Evolutionary conservation across 352 stramenopile genomes (phyloP).

Genomic region (Phytophthora sojae): DNA sequence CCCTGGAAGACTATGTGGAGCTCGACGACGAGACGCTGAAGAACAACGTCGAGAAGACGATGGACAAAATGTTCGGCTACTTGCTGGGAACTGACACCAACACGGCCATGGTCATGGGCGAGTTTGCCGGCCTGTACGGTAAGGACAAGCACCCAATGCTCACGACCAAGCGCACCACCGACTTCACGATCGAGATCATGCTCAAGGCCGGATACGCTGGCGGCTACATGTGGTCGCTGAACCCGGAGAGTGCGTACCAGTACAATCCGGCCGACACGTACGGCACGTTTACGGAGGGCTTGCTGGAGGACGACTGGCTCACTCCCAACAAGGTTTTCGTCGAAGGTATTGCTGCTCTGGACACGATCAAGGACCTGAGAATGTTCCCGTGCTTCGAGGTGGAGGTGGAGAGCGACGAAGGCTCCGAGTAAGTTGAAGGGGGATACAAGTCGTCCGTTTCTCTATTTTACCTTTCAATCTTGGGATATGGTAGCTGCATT

Average conservation of each 20-base stretch:
- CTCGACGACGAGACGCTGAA: constrained; percentile 62
- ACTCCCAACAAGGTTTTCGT: constrained; percentile 73
- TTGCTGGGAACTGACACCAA: constrained; percentile 48
- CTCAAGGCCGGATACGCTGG: constrained; percentile 59
- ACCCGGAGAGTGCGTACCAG: constrained; percentile 80
- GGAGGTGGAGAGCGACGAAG: constrained; percentile 13
- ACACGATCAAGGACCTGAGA: constrained; percentile 62
- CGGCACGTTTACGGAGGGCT: constrained; percentile 67
- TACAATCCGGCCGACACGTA: constrained; percentile 74
- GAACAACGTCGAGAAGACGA: constrained; percentile 66
- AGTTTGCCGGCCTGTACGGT: constrained; percentile 73
- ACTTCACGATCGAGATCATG: constrained; percentile 76
- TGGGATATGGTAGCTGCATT: constrained; percentile 21
- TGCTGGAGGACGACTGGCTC: constrained; percentile 76
- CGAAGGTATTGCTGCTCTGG: constrained; percentile 58
- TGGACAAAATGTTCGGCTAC: constrained; percentile 80
- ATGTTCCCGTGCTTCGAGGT: constrained; percentile 73
- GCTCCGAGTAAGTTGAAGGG: constrained; percentile 17
- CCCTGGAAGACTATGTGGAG: constrained; percentile 51
- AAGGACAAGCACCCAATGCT: constrained; percentile 59
- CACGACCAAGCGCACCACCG: constrained; percentile 70
- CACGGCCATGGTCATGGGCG: constrained; percentile 65
- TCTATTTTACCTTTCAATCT: constrained; percentile 31
- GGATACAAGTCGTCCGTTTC: constrained; percentile 12
- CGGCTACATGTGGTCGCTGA: constrained; percentile 86